phyloP scores from a whole-genome alignment of 768 basidiomycete species.

The Tricholoma matsutake region DNA sequence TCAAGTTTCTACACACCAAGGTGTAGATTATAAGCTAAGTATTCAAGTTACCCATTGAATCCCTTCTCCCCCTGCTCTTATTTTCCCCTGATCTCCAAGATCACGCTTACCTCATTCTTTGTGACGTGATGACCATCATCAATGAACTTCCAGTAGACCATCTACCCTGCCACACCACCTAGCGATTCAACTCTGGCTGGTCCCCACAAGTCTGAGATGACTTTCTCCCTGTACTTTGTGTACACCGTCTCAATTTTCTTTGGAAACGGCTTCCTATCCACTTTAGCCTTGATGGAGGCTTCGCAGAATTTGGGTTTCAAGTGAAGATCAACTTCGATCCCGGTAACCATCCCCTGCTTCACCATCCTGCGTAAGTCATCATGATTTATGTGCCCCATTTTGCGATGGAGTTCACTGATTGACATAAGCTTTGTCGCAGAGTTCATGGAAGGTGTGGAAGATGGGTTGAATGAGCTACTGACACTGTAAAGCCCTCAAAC shows the following conservation, averaged over 20 bases:
- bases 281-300: slow-evolving; percentile 22
- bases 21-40: no score
- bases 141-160: no score
- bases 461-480: background rate
- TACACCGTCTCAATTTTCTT: background rate
- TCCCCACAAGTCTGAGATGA: background rate
- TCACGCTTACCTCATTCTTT: no score
- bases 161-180: no score
- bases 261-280: background rate
- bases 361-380: slow-evolving; percentile 24
- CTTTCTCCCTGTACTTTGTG: background rate
- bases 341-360: slow-evolving; percentile 24
- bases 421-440: slow-evolving; percentile 13
- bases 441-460: slow-evolving; percentile 9
- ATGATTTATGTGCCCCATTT: background rate
- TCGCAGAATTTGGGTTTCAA: slow-evolving; percentile 22
- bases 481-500: slow-evolving; percentile 26
- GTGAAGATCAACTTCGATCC: slow-evolving; percentile 26
- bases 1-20: no score
- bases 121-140: no score
- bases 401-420: slow-evolving; percentile 29
- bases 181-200: no score
- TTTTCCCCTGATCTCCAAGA: no score
- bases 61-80: no score
- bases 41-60: no score